These are phyloP conservation scores for Metschnikowia proteae DNA, from an alignment of 805 yeast genomes.

Conservation along the genomic window DNA sequence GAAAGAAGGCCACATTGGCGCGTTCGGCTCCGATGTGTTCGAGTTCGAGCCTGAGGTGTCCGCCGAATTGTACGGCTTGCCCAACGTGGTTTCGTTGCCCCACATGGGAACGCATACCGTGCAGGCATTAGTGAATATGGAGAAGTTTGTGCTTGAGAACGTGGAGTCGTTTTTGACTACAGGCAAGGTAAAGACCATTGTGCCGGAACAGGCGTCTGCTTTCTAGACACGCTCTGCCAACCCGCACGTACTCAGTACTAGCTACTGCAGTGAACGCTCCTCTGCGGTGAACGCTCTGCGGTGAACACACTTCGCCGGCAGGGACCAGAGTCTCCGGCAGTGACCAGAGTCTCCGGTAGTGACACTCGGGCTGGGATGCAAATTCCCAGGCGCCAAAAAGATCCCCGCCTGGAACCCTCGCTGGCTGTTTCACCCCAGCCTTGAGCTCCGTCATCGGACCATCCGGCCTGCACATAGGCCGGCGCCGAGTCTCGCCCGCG, in stretches of 20 bases:
- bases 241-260: too few species aligned
- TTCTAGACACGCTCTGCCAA: background rate
- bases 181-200: slow-evolving; percentile 69
- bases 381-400: background rate
- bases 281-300: too few species aligned
- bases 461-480: background rate
- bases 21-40: slow-evolving; percentile 73
- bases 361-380: too few species aligned
- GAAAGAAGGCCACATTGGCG: slow-evolving; percentile 59
- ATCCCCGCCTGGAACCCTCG: too few species aligned
- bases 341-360: too few species aligned
- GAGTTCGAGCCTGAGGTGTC: slow-evolving; percentile 73
- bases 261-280: too few species aligned
- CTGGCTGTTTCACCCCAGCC: too few species aligned
- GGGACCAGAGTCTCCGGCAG: too few species aligned
- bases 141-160: slow-evolving; percentile 69
- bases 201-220: slow-evolving; percentile 63
- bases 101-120: slow-evolving; percentile 83
- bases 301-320: too few species aligned
- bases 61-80: slow-evolving; percentile 55
- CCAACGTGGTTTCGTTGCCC: slow-evolving; percentile 74
- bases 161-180: slow-evolving; percentile 52
- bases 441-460: background rate
- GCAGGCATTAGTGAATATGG: slow-evolving; percentile 80
- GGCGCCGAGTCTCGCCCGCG: slow-evolving; percentile 3